Evolutionary conservation across 768 basidiomycete genomes (phyloP).

Genomic region (Crepidotus variabilis): DNA sequence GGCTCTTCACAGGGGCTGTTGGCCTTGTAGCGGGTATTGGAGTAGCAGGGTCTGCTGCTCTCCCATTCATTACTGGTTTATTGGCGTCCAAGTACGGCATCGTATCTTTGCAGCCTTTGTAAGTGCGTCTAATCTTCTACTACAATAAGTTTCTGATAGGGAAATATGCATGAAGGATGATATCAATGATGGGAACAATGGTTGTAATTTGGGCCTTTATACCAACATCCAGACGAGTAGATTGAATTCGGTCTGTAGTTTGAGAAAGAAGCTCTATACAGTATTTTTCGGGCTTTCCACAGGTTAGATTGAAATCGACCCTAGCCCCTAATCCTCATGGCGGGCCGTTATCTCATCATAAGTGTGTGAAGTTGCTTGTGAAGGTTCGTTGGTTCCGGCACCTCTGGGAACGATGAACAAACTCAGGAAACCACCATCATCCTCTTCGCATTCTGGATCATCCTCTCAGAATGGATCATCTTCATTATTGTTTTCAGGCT

Average conservation of each 20-base stretch:
- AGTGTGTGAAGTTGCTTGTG: too few relatives aligned
- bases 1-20: conserved; percentile 59
- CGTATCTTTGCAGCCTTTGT: conserved; percentile 58
- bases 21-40: conserved; percentile 66
- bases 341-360: neutral
- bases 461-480: neutral
- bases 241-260: too few relatives aligned
- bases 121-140: conserved; percentile 21
- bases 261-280: too few relatives aligned
- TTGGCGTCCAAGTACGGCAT: conserved; percentile 63
- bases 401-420: neutral
- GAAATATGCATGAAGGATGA: conserved; percentile 32
- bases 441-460: neutral
- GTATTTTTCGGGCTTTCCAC: too few relatives aligned
- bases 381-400: too few relatives aligned
- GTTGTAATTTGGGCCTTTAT: conserved; percentile 48
- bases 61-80: conserved; percentile 72
- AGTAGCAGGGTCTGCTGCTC: conserved; percentile 61
- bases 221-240: conserved; percentile 26
- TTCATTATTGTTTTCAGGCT: neutral
- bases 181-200: conserved; percentile 60
- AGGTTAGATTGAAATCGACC: too few relatives aligned
- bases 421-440: conserved; percentile 2
- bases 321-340: too few relatives aligned
- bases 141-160: too few relatives aligned